Percentiles rank a stretch among this genome's conserved stretches.
Conservation (phyloP, 345 rosid species). For the Turritis glabra region DNA sequence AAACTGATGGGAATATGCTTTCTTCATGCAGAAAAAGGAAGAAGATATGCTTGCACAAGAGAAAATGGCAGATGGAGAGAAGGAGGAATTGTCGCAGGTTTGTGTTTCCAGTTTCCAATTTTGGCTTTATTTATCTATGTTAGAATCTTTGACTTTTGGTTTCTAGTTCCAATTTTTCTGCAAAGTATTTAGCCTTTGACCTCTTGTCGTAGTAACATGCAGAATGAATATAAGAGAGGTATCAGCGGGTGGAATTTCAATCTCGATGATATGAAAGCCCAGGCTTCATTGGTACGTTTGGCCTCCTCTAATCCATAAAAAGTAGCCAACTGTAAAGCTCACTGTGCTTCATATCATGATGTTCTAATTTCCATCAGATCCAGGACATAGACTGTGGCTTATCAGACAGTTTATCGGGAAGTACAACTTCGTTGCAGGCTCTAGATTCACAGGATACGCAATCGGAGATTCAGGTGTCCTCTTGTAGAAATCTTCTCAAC, state of each 20-base stretch:
- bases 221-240: constrained; percentile 98
- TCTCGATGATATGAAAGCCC: constrained; percentile 97
- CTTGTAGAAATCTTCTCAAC: constrained; percentile 16
- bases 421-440: constrained; percentile 52
- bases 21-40: constrained; percentile 74
- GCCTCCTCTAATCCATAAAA: constrained; percentile 14
- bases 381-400: constrained; percentile 70
- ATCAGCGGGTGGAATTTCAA: constrained; percentile 98
- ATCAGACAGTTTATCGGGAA: constrained; percentile 56
- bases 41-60: constrained; percentile 98
- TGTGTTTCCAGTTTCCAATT: constrained; percentile 32
- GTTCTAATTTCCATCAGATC: constrained; percentile 56
- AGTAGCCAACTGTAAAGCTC: constrained; percentile 19
- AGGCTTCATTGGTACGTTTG: constrained; percentile 84
- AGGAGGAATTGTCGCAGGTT: constrained; percentile 97
- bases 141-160: background rate
- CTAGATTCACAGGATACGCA: constrained; percentile 57
- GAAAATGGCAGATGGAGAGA: constrained; percentile 96
- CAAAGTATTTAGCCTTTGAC: constrained; percentile 32
- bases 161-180: constrained; percentile 5
- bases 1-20: constrained; percentile 26
- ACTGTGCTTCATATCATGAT: constrained; percentile 12
- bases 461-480: constrained; percentile 41
- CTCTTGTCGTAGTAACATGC: constrained; percentile 40
- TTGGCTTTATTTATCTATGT: background rate